Base-by-base conservation (phyloP, 768 basidiomycete genomes). In the Porpolomopsis calyptriformis region DNA sequence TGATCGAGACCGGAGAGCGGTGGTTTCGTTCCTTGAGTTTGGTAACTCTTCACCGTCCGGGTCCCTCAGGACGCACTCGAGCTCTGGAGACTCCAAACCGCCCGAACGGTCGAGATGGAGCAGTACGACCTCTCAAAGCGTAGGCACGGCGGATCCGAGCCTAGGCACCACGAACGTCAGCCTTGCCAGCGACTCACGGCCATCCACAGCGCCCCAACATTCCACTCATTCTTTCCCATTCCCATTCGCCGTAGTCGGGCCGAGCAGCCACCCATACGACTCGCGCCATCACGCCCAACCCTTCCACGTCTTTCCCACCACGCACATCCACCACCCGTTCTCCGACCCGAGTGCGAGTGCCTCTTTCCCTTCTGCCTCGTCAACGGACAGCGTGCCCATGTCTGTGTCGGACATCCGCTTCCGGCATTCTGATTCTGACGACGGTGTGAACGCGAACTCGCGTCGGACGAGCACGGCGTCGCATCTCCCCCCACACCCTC, bases 331-430 rank as follows among this genome's bases (percentile, higher is more conserved):
- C 46, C 45, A 25, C 45, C 11, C 12, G n/a, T 24, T 25, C 25
- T 27, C 22, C 16, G 26, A 38, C 36, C 45, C 16, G 16, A 37
- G 14, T 14, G 29, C 29, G 29, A 14, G 29, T 31, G 7, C 29
- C 7, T 7, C 29, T 31, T 18, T 35, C n/a, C n/a, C n/a, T n/a
- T n/a, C n/a, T n/a, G 29, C 26, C 16, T 77, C 78, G 11, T 77
- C 76, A 29, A 73, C 74, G 0, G 74, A 79, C 39, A 80, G 77
- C 47, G 62, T 78, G 29, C 73, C 76, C 1, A 64, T 74, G 47
- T 73, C 76, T 12, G 68, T 74, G n/a, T 73, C 73, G 2, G 76
- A 77, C 9, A 61, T 76, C 25, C 64, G 72, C 40, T 76, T 75
- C 57, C 64, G 71, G 29, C 66, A 71, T 36, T 73, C 64, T 49